phyloP scores from a whole-genome alignment of 2,329 filamentous ascomycete genomes.

The Helicocarpus griseus region DNA sequence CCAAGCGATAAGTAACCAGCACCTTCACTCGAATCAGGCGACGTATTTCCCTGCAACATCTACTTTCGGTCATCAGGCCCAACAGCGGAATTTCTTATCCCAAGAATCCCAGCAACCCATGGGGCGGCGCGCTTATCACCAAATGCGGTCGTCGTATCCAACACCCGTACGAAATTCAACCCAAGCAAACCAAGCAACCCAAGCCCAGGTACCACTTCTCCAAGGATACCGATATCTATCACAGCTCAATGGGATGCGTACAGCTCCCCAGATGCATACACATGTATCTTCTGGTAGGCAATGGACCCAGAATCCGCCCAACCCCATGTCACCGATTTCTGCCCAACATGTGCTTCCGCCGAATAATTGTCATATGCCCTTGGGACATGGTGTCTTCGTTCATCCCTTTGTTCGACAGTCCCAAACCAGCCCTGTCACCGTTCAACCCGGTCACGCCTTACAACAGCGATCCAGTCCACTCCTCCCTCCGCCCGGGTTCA shows the following conservation, averaged over 20 bases:
- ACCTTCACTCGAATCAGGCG: not conserved
- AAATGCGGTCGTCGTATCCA: not conserved
- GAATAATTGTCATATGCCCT: not conserved
- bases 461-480: slow-evolving; percentile 10
- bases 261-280: not conserved
- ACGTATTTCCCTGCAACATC: not conserved
- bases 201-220: not conserved
- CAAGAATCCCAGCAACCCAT: not conserved
- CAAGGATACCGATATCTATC: not conserved
- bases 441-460: not conserved
- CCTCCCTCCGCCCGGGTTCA: slow-evolving; percentile 27
- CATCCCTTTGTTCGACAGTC: not conserved
- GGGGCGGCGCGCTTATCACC: not conserved
- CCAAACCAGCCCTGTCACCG: not conserved
- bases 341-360: not conserved
- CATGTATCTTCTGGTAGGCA: not conserved
- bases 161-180: not conserved
- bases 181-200: no score
- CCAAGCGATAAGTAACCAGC: not conserved
- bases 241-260: not conserved
- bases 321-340: not conserved
- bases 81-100: not conserved
- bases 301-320: not conserved
- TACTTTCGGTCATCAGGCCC: not conserved
- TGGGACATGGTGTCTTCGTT: not conserved